Percentiles rank a stretch among this genome's conserved stretches.
These are phyloP conservation scores for Hyaloscypha finlandica DNA, from an alignment of 495 filamentous ascomycete species.

Conservation along the genomic window DNA sequence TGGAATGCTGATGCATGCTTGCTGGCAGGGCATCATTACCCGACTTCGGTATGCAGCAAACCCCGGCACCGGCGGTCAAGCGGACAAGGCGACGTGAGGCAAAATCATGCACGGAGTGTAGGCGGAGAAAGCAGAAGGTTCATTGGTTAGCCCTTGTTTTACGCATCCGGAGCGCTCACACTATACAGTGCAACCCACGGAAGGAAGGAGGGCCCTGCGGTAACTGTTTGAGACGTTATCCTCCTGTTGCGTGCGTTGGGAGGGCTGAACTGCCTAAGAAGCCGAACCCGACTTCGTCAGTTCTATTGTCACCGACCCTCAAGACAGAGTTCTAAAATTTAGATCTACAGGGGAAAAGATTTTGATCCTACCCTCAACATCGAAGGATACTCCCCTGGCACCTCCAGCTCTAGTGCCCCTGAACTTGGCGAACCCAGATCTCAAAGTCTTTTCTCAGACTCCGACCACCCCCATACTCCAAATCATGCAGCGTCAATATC, in stretches of 20 bases:
- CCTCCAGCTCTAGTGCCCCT: background rate
- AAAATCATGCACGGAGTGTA: conserved; percentile 5
- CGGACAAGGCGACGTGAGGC: background rate
- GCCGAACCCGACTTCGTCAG: background rate
- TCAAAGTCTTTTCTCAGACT: background rate
- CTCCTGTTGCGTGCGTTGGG: conserved; percentile 17
- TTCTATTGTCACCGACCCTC: background rate
- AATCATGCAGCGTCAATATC: background rate
- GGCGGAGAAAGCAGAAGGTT: conserved; percentile 10
- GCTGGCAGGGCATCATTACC: background rate
- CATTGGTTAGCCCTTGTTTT: background rate
- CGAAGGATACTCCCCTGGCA: background rate
- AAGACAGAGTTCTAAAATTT: background rate
- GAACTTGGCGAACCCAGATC: background rate
- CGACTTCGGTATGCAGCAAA: background rate
- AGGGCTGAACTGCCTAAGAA: background rate
- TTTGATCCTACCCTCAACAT: background rate
- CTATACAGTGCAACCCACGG: conserved; percentile 12
- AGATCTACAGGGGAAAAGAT: background rate
- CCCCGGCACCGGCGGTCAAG: background rate
- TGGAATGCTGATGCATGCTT: background rate
- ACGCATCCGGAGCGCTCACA: background rate
- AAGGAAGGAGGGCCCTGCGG: conserved; percentile 17
- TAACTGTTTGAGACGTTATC: conserved; percentile 20
- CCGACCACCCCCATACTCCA: background rate